Evolutionary conservation across 208 protist species (phyloP).

Genomic region (Lotmaria passim): DNA sequence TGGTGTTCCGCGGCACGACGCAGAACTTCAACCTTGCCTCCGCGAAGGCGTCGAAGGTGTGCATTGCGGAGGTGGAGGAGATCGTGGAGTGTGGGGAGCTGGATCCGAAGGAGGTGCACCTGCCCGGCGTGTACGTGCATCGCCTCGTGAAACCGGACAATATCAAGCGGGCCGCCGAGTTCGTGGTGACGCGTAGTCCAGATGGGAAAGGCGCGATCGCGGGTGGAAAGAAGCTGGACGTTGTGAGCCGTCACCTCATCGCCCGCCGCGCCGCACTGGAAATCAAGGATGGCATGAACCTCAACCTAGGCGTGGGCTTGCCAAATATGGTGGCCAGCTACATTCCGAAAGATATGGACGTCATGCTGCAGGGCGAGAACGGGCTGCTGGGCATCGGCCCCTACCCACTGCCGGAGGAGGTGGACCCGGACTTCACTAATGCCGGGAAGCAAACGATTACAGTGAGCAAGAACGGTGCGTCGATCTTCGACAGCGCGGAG

Average conservation of each 20-base stretch:
- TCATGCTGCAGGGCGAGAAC: slow-evolving; percentile 90
- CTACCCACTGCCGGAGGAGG: slow-evolving; percentile 71
- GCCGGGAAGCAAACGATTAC: slow-evolving; percentile 96
- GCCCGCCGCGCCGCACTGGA: slow-evolving; percentile 93
- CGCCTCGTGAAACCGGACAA: slow-evolving; percentile 70
- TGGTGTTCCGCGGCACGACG: slow-evolving; percentile 85
- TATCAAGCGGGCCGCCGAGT: slow-evolving; percentile 29
- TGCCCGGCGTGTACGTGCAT: slow-evolving; percentile 94
- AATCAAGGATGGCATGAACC: slow-evolving; percentile 94
- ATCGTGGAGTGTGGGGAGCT: slow-evolving; percentile 91
- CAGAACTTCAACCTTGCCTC: slow-evolving; percentile 93
- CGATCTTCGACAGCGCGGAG: slow-evolving; percentile 74
- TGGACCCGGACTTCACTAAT: slow-evolving; percentile 95
- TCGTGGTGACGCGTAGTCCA: slow-evolving; percentile 36
- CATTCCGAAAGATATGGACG: slow-evolving; percentile 68
- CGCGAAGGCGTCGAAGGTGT: slow-evolving; percentile 82
- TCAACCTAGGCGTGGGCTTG: slow-evolving; percentile 96
- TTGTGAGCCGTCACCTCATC: slow-evolving; percentile 78
- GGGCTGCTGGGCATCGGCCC: slow-evolving; percentile 91
- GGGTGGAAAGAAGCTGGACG: slow-evolving; percentile 16
- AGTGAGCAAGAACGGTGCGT: slow-evolving; percentile 59
- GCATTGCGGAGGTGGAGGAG: slow-evolving; percentile 95
- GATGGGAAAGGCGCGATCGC: slow-evolving; percentile 15
- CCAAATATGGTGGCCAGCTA: slow-evolving; percentile 93
- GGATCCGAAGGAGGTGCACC: slow-evolving; percentile 91